Evolutionary conservation across 2,329 filamentous ascomycete genomes (phyloP).

Genomic region (Saccharata proteae): DNA sequence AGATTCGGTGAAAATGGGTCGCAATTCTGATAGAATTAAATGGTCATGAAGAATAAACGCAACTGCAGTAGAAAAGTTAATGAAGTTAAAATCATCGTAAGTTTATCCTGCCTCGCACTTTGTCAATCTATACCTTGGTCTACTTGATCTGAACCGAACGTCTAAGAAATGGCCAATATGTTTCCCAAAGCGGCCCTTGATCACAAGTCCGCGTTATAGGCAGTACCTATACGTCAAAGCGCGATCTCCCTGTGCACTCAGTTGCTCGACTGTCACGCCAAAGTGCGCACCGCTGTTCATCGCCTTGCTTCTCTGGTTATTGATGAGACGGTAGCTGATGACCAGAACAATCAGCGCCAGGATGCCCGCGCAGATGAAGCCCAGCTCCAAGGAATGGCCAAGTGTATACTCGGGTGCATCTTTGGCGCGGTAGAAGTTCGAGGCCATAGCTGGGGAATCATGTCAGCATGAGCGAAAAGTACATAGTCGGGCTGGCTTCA

Average conservation of each 20-base stretch:
- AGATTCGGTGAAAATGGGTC: too few species aligned
- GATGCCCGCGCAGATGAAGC: conserved; percentile 36
- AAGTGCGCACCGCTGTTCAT: conserved; percentile 24
- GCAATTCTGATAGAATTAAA: too few species aligned
- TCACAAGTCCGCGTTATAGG: conserved; percentile 24
- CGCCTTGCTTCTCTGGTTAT: conserved; percentile 39
- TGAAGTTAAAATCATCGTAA: too few species aligned
- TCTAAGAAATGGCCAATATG: too few species aligned
- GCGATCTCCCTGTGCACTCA: conserved; percentile 48
- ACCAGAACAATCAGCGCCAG: conserved; percentile 32
- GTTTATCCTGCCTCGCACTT: too few species aligned
- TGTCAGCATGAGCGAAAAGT: conserved; percentile 12
- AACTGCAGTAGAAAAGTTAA: too few species aligned
- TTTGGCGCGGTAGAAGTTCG: conserved; percentile 53
- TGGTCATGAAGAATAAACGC: too few species aligned
- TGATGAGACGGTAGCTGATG: conserved; percentile 44
- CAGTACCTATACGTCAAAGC: conserved; percentile 54
- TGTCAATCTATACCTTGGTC: too few species aligned
- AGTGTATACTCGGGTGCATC: conserved; percentile 39
- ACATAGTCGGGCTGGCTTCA: too few species aligned
- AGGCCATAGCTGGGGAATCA: conserved; percentile 45
- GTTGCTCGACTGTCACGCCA: conserved; percentile 37
- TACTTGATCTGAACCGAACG: too few species aligned
- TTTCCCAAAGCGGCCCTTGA: too few species aligned
- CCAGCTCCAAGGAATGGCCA: conserved; percentile 40